Conservation (phyloP, 2,329 filamentous ascomycete species). For the Tolypocladium guangdongense region DNA sequence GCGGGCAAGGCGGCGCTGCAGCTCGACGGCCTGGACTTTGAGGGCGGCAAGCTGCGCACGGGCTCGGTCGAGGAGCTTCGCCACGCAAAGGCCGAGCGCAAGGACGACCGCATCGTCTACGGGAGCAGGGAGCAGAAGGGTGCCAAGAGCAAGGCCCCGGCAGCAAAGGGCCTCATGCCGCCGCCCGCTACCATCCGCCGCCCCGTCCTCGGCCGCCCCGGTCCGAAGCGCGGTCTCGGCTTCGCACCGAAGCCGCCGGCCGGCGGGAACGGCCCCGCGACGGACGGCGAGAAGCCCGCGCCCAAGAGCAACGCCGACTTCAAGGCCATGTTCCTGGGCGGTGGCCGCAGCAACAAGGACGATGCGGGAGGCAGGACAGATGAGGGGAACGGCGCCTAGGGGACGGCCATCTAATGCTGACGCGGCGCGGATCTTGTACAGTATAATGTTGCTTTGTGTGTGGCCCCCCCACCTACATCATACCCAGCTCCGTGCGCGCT, state of each 20-base stretch:
- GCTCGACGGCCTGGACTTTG: constrained; percentile 45
- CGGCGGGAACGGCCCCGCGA: constrained; percentile 14
- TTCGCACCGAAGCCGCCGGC: constrained; percentile 22
- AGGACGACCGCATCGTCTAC: constrained; percentile 17
- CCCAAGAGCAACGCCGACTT: constrained; percentile 48
- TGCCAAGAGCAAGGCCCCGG: constrained; percentile 5
- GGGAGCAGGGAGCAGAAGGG: constrained; percentile 18
- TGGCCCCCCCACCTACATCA: not conserved
- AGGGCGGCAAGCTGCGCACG: constrained; percentile 40
- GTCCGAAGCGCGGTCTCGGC: constrained; percentile 31
- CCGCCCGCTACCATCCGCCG: constrained; percentile 32
- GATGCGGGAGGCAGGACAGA: not conserved
- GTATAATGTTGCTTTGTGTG: constrained; percentile 30
- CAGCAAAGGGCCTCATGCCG: constrained; percentile 26
- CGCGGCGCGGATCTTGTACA: not conserved
- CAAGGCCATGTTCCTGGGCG: constrained; percentile 37
- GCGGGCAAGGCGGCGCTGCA: constrained; percentile 61
- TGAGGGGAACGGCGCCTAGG: not conserved
- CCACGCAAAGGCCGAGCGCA: constrained; percentile 33
- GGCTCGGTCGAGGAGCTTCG: constrained; percentile 46
- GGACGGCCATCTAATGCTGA: not conserved
- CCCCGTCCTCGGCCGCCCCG: constrained; percentile 27
- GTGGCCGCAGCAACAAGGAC: constrained; percentile 5
- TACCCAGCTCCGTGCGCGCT: not conserved
- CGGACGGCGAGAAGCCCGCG: constrained; percentile 9